Conservation (phyloP, 805 yeast species). For the Nakazawaea pomicola region DNA sequence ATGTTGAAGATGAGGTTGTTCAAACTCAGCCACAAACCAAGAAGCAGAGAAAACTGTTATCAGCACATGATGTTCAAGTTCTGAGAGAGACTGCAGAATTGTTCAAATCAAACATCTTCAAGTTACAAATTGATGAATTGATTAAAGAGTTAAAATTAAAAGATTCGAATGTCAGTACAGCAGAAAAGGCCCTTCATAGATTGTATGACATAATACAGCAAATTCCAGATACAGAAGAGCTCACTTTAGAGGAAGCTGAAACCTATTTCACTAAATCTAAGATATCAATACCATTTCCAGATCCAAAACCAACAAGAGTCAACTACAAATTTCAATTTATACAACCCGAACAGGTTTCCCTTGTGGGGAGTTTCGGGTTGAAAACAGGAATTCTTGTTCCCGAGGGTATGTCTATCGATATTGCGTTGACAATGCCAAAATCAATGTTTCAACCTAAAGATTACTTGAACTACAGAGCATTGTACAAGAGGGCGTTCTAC, state of each 20-base stretch:
- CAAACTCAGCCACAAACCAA: constrained; percentile 6
- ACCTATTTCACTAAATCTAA: constrained; percentile 36
- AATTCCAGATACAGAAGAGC: constrained; percentile 51
- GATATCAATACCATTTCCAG: constrained; percentile 78
- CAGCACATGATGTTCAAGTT: constrained; percentile 82
- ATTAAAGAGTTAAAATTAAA: constrained; percentile 74
- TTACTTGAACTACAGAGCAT: constrained; percentile 81
- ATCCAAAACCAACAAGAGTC: constrained; percentile 71
- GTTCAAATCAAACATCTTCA: constrained; percentile 93
- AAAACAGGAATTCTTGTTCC: constrained; percentile 68
- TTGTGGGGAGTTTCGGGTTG: constrained; percentile 87
- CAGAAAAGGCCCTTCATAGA: constrained; percentile 74
- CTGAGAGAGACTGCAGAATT: constrained; percentile 93
- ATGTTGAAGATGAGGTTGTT: constrained; percentile 5
- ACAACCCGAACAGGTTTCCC: constrained; percentile 68
- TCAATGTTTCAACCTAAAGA: constrained; percentile 79
- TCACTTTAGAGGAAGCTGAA: constrained; percentile 57
- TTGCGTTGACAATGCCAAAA: constrained; percentile 78
- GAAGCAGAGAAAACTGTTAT: constrained; percentile 28
- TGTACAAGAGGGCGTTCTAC: constrained; percentile 87
- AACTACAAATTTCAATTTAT: constrained; percentile 67
- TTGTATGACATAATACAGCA: constrained; percentile 62
- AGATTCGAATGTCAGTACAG: constrained; percentile 56
- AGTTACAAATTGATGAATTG: constrained; percentile 89
- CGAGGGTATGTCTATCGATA: constrained; percentile 64